Evolutionary conservation across 176 grass and related monocot genomes (phyloP).

Genomic region (Tillandsia fasciculata): DNA sequence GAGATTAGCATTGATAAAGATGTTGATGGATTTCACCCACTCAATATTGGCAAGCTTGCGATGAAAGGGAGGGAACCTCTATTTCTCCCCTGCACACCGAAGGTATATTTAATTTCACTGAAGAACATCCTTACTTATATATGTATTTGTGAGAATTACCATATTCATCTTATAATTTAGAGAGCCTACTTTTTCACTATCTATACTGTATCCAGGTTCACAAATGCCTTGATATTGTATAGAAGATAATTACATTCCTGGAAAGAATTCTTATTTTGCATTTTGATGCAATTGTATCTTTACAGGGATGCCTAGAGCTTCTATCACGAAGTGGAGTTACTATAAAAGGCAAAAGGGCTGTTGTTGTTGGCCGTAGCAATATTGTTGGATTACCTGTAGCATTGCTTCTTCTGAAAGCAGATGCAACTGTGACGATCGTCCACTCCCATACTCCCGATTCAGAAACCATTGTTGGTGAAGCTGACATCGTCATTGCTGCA

Average conservation of each 20-base stretch:
- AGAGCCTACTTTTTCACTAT: background rate
- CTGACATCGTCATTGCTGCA: constrained; percentile 80
- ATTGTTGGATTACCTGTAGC: constrained; percentile 81
- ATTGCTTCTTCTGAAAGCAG: constrained; percentile 85
- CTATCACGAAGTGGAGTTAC: constrained; percentile 56
- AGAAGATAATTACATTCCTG: no score
- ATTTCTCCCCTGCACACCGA: constrained; percentile 78
- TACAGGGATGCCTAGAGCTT: constrained; percentile 91
- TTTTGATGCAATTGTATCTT: background rate
- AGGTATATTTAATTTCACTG: constrained; percentile 33
- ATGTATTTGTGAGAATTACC: background rate
- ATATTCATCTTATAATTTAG: background rate
- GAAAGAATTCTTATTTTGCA: background rate
- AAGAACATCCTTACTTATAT: background rate
- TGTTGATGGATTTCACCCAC: constrained; percentile 94
- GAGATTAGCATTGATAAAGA: constrained; percentile 87
- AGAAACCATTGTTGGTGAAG: constrained; percentile 58
- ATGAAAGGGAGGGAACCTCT: constrained; percentile 95
- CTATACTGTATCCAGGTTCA: no score
- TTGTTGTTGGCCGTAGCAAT: constrained; percentile 91
- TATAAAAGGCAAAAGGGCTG: constrained; percentile 65
- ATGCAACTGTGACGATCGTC: constrained; percentile 72
- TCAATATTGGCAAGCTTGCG: constrained; percentile 94
- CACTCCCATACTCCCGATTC: constrained; percentile 65
- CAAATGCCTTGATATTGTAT: no score